Percentiles rank a stretch among this genome's conserved stretches.
Evolutionary conservation across 768 basidiomycete genomes (phyloP).

Genomic region (Agrocybe chaxingu): DNA sequence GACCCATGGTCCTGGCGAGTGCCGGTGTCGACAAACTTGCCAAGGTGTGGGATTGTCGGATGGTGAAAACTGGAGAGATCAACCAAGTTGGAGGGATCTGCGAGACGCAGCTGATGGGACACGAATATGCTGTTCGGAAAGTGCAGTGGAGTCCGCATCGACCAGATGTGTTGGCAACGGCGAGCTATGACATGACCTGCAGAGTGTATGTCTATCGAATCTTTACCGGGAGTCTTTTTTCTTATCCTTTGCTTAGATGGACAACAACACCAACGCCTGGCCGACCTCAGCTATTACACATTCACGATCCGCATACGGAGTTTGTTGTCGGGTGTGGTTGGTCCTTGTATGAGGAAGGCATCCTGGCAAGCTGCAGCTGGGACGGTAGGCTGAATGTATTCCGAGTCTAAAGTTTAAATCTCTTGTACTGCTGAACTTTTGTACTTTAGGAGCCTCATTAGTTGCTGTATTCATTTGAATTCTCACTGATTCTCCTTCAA

Average conservation of each 20-base stretch:
- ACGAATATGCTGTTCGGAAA: constrained; percentile 88
- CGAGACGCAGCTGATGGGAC: constrained; percentile 70
- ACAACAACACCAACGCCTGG: constrained; percentile 53
- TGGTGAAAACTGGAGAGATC: constrained; percentile 59
- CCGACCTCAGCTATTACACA: constrained; percentile 53
- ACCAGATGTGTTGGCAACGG: constrained; percentile 61
- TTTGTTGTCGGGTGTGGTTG: constrained; percentile 91
- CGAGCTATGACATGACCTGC: constrained; percentile 89
- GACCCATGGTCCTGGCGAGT: constrained; percentile 71
- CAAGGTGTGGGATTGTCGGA: constrained; percentile 86
- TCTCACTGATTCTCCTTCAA: background rate
- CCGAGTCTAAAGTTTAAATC: constrained; percentile 35
- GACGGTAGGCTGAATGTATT: constrained; percentile 83
- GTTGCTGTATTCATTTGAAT: constrained; percentile 1
- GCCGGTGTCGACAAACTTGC: constrained; percentile 75
- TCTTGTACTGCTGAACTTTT: constrained; percentile 1
- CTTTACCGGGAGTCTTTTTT: constrained; percentile 2
- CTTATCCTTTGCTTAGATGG: constrained; percentile 50
- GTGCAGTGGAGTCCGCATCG: constrained; percentile 88
- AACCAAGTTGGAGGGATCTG: constrained; percentile 68
- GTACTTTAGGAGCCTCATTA: background rate
- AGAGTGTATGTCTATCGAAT: constrained; percentile 62
- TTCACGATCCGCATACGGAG: constrained; percentile 90
- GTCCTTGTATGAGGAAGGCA: constrained; percentile 88
- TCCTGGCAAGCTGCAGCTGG: constrained; percentile 91